Evolutionary conservation across 768 basidiomycete species (phyloP), one percentile per base, ranked within the genome.

Genomic region (Xerocomus spinulosus): DNA sequence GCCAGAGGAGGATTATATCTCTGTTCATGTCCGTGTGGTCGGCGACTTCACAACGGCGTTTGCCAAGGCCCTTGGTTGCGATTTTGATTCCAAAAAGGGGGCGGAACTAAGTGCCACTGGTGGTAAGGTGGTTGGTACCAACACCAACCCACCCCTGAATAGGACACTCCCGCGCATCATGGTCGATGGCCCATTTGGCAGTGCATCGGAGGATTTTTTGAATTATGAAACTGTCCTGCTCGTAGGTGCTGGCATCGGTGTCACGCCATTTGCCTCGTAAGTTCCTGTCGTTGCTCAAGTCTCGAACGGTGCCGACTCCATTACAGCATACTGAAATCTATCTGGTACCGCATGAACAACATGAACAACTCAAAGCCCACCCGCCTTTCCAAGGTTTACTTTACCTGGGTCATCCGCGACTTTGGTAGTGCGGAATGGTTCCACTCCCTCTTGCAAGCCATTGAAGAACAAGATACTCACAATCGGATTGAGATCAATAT

Each of bases 301-400:
- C 33, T 37, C 23, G 23, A 24, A 35, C 40, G 39, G 44, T 34
- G 30, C 21, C 44, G 18, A 55, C 46, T 39, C 41, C 43, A 15
- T 49, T n/a, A 17, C 53, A 87, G 86, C 42, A 91, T 90, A 57
- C 70, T 91, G 46, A 91, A 94, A 68, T 85, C 87, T 13, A 90
- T 94, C 59, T 94, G 92, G 92, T 97, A 96, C 71, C 86, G 92
- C 48, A 87, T 94, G 87, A 95, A 93, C 71, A 85, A 85, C 69
- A 77, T 92, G 59, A 80, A 85, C 60, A 70, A 74, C 53, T 79
- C 78, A 20, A 84, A 82, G 66, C 80, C 81, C 13, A 94, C 92
- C 1, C 79, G 89, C 40, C 78, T 96, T 33, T 87, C 86, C 42
- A 96, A 97, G 71, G 83, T 90, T 40, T 92, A 92, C 74, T 92